These are phyloP conservation scores for Fusarium siculi DNA, from an alignment of 2,329 filamentous ascomycete genomes.

Conservation along the genomic window DNA sequence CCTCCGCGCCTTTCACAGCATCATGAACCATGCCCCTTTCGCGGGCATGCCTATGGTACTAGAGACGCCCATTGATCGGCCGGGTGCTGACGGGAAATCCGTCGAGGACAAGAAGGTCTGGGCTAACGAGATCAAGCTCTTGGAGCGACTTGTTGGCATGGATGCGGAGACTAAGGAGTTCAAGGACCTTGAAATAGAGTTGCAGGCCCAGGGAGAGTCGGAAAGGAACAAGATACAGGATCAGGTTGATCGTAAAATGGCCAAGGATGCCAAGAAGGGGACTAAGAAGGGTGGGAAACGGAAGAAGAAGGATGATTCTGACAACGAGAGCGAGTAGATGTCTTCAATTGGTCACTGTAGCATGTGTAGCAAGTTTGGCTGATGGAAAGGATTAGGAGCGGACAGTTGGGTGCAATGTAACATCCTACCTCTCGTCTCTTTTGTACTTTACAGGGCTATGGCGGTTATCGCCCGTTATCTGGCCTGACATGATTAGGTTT, in stretches of 20 bases:
- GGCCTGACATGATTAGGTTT: background rate
- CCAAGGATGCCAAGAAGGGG: conserved; percentile 62
- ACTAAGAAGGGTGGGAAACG: conserved; percentile 47
- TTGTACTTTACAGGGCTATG: background rate
- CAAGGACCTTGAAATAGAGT: conserved; percentile 67
- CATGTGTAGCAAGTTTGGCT: background rate
- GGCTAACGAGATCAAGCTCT: conserved; percentile 93
- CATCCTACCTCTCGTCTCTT: background rate
- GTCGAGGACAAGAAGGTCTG: conserved; percentile 85
- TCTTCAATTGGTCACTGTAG: background rate
- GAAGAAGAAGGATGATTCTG: conserved; percentile 50
- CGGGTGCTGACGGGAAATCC: conserved; percentile 71
- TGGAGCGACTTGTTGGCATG: conserved; percentile 89
- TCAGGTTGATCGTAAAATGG: conserved; percentile 80
- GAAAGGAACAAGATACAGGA: conserved; percentile 82
- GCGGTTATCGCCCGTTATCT: background rate
- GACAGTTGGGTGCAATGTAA: background rate
- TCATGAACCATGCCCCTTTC: conserved; percentile 85
- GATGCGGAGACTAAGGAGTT: conserved; percentile 82
- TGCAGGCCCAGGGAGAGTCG: conserved; percentile 73
- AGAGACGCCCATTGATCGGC: conserved; percentile 90
- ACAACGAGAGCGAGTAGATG: conserved; percentile 49
- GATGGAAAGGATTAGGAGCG: background rate
- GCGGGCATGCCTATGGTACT: conserved; percentile 88
- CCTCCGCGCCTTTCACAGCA: conserved; percentile 86